phyloP scores from a whole-genome alignment of 352 stramenopile species.

The Phytophthora idaei region DNA sequence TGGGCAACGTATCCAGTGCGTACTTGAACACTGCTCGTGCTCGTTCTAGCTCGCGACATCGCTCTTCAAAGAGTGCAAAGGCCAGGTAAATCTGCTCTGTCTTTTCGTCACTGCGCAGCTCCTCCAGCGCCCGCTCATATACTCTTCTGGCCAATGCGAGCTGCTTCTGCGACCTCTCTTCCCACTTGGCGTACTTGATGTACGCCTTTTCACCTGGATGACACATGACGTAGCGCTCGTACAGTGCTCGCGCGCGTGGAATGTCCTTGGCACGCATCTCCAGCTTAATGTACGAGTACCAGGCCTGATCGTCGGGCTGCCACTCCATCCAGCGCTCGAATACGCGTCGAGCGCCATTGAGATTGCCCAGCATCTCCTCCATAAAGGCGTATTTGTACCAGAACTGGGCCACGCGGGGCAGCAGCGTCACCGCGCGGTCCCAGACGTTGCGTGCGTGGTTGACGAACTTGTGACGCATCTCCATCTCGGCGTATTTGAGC shows the following conservation, averaged over 20 bases:
- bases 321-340: slow-evolving; percentile 98
- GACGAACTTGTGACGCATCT: slow-evolving; percentile 99
- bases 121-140: slow-evolving; percentile 95
- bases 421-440: slow-evolving; percentile 93
- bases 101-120: slow-evolving; percentile 86
- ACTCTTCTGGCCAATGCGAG: slow-evolving; percentile 91
- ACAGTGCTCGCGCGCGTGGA: slow-evolving; percentile 89
- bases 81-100: slow-evolving; percentile 90
- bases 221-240: slow-evolving; percentile 94
- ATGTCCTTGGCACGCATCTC: slow-evolving; percentile 93
- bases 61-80: slow-evolving; percentile 98
- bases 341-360: slow-evolving; percentile 92
- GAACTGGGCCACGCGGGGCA: slow-evolving; percentile 97
- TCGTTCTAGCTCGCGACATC: slow-evolving; percentile 93
- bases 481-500: slow-evolving; percentile 99
- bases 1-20: slow-evolving; percentile 77
- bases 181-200: slow-evolving; percentile 99
- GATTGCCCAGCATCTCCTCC: slow-evolving; percentile 98
- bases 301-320: slow-evolving; percentile 98
- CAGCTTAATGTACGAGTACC: slow-evolving; percentile 98
- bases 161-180: slow-evolving; percentile 95
- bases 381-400: slow-evolving; percentile 99
- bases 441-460: slow-evolving; percentile 98
- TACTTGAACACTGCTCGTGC: slow-evolving; percentile 91
- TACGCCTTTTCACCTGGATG: slow-evolving; percentile 93